Conservation (phyloP, 2,329 filamentous ascomycete species). For the Colletotrichum tofieldiae region DNA sequence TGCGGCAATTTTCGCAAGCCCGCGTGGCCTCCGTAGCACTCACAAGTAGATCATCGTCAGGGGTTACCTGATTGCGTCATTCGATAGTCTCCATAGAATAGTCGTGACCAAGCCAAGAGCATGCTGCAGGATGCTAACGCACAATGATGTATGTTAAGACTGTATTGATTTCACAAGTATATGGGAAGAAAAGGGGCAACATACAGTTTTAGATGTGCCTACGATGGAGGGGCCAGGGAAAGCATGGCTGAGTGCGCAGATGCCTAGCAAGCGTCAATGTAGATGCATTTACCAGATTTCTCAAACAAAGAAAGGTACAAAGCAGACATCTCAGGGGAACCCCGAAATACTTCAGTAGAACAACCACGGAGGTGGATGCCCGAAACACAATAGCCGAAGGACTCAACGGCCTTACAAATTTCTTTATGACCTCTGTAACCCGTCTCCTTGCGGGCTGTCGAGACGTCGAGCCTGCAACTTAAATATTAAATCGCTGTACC, state of each 20-base stretch:
- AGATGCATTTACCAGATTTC: not conserved
- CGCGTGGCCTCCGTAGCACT: conserved; percentile 51
- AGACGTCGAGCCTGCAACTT: not conserved
- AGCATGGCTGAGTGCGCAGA: not conserved
- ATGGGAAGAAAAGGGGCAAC: not conserved
- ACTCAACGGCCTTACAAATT: too few species aligned
- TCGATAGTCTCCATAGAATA: not conserved
- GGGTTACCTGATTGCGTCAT: not conserved
- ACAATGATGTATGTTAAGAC: not conserved
- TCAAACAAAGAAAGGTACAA: not conserved
- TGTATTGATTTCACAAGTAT: not conserved
- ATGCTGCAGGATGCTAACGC: not conserved
- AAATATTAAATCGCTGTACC: too few species aligned
- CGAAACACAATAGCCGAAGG: too few species aligned
- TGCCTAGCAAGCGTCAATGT: not conserved
- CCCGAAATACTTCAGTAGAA: too few species aligned
- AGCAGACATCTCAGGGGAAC: too few species aligned
- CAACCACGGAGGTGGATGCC: too few species aligned
- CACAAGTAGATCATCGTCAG: conserved; percentile 42
- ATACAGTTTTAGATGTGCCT: not conserved
- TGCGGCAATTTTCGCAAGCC: conserved; percentile 51
- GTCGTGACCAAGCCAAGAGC: not conserved
- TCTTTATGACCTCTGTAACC: too few species aligned
- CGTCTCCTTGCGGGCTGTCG: not conserved
- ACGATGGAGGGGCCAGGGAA: not conserved